Evolutionary conservation across 495 filamentous ascomycete genomes (phyloP).

Genomic region (Sabuloglossum arenarium): DNA sequence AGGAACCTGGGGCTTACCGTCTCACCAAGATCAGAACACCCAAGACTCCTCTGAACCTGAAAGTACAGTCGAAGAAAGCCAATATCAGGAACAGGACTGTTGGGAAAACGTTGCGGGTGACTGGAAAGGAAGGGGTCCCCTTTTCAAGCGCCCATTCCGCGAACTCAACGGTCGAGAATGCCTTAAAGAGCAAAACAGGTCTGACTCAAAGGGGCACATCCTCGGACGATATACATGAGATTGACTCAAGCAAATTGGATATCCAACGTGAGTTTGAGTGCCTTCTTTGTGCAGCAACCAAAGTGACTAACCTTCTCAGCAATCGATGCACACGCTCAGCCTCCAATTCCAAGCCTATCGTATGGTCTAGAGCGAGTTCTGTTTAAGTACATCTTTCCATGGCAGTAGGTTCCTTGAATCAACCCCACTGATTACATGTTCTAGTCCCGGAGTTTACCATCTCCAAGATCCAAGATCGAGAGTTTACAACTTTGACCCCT

Average conservation of each 20-base stretch:
- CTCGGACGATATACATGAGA: not conserved
- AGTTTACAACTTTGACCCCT: conserved; percentile 92
- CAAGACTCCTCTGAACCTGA: too few relatives aligned
- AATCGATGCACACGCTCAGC: not conserved
- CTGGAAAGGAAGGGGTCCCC: not conserved
- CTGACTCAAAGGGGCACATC: not conserved
- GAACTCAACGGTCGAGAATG: not conserved
- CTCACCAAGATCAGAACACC: too few relatives aligned
- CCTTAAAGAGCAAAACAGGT: not conserved
- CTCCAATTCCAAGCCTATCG: conserved; percentile 42
- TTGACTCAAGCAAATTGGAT: not conserved
- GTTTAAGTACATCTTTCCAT: conserved; percentile 46
- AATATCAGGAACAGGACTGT: too few relatives aligned
- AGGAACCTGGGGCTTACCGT: not conserved
- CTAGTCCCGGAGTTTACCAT: conserved; percentile 69
- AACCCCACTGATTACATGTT: not conserved
- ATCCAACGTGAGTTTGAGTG: not conserved
- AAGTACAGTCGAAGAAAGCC: too few relatives aligned
- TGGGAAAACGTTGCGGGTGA: too few relatives aligned
- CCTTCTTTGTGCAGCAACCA: not conserved
- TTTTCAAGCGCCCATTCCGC: not conserved
- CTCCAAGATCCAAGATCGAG: conserved; percentile 75
- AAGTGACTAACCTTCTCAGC: not conserved
- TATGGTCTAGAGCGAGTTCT: conserved; percentile 77
- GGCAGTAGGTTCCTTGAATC: not conserved